phyloP scores from a whole-genome alignment of 2,329 filamentous ascomycete genomes.

The Penicillium decumbens region DNA sequence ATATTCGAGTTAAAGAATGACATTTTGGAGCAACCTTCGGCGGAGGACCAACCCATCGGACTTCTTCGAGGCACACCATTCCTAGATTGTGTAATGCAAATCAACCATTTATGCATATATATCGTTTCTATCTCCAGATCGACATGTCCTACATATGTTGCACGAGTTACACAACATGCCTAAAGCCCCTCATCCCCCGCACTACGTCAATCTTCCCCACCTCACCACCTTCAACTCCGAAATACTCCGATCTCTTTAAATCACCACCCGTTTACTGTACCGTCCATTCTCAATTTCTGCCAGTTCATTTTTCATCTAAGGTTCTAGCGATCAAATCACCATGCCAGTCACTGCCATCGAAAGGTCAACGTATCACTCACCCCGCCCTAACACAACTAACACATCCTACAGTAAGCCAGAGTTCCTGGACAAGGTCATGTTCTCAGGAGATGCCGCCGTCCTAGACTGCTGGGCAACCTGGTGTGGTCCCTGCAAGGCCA shows the following conservation, averaged over 20 bases:
- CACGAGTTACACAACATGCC: too few relatives aligned
- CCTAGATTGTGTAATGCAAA: too few relatives aligned
- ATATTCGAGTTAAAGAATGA: background rate
- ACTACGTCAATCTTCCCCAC: background rate
- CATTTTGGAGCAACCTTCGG: background rate
- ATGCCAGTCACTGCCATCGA: background rate
- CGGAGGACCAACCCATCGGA: too few relatives aligned
- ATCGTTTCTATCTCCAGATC: too few relatives aligned
- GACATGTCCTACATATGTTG: too few relatives aligned
- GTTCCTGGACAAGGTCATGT: conserved; percentile 8
- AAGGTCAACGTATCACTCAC: background rate
- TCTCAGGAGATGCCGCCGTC: conserved; percentile 1
- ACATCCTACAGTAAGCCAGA: conserved; percentile 2
- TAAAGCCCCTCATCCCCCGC: background rate
- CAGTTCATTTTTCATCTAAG: background rate
- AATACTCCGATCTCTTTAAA: background rate
- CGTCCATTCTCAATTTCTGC: background rate
- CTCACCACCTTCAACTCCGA: background rate
- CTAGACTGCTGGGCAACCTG: conserved; percentile 16
- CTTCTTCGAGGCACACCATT: too few relatives aligned
- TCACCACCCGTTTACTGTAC: background rate
- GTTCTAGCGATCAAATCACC: background rate
- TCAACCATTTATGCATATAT: too few relatives aligned
- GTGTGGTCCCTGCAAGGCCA: conserved; percentile 15
- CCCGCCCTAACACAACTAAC: background rate